Conservation (phyloP, 2,329 filamentous ascomycete genomes). For the Penicillium glabrum region DNA sequence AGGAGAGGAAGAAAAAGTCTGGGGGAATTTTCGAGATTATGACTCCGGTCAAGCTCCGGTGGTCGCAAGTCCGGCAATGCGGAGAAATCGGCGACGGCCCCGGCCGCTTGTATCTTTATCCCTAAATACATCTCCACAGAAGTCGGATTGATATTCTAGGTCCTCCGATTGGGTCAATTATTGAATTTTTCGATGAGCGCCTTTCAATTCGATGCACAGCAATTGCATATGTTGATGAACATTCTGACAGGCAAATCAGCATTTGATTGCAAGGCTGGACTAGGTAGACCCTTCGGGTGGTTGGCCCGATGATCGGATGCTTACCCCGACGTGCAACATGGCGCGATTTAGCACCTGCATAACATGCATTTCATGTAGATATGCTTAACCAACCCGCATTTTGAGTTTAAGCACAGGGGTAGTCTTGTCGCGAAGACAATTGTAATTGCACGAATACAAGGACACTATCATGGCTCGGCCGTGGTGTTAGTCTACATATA, state of each 20-base stretch:
- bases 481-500: no score
- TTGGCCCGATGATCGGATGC: background rate
- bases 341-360: background rate
- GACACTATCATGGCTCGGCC: no score
- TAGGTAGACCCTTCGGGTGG: background rate
- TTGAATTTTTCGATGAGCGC: background rate
- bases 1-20: background rate
- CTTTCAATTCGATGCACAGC: background rate
- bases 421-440: no score
- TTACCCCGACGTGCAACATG: background rate
- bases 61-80: slow-evolving; percentile 9
- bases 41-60: slow-evolving; percentile 18
- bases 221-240: background rate
- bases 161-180: background rate
- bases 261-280: background rate
- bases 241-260: background rate
- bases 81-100: slow-evolving; percentile 21
- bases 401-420: no score
- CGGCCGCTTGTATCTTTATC: slow-evolving; percentile 15
- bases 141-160: background rate
- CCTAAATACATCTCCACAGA: background rate
- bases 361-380: background rate
- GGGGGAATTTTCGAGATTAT: background rate
- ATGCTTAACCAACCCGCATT: no score
- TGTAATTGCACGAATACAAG: no score